Conservation (phyloP, 139 green algal genomes). For the Chlorella sp. region DNA sequence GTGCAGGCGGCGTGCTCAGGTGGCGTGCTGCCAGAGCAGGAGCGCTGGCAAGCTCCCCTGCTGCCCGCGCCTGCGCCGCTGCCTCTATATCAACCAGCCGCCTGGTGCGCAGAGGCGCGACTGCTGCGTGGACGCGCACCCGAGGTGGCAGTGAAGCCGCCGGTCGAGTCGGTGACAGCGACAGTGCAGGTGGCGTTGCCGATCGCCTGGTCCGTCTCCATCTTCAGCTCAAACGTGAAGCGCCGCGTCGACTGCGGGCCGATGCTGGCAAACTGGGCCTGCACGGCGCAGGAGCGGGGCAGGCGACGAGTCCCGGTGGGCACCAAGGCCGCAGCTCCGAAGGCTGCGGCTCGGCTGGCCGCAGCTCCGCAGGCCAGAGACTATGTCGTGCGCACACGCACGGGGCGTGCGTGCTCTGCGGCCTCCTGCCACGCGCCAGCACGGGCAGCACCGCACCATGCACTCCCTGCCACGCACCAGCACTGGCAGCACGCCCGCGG, state of each 20-base stretch:
- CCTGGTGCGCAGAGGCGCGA: background rate
- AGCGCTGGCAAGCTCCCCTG: background rate
- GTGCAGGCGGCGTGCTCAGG: background rate
- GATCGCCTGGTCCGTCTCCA: slow-evolving; percentile 7
- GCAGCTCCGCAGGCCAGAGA: too few relatives aligned
- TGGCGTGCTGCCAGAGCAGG: background rate
- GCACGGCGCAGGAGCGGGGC: slow-evolving; percentile 15
- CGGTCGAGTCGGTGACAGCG: slow-evolving; percentile 23
- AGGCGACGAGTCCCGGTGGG: too few relatives aligned
- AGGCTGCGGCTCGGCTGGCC: too few relatives aligned
- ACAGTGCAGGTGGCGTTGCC: slow-evolving; percentile 40
- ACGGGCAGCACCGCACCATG: too few relatives aligned
- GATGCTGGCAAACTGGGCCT: slow-evolving; percentile 54
- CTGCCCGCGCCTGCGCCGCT: background rate
- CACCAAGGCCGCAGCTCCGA: too few relatives aligned
- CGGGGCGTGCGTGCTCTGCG: too few relatives aligned
- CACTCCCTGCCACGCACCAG: background rate
- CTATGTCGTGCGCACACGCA: too few relatives aligned
- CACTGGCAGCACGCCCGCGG: slow-evolving; percentile 32
- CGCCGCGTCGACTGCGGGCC: background rate
- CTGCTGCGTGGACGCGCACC: too few relatives aligned
- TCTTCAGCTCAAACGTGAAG: slow-evolving; percentile 35
- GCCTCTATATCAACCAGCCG: background rate
- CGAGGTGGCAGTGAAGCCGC: background rate
- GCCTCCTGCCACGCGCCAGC: too few relatives aligned